Conservation (phyloP, 2,329 filamentous ascomycete genomes). For the Colletotrichum echinochloae region DNA sequence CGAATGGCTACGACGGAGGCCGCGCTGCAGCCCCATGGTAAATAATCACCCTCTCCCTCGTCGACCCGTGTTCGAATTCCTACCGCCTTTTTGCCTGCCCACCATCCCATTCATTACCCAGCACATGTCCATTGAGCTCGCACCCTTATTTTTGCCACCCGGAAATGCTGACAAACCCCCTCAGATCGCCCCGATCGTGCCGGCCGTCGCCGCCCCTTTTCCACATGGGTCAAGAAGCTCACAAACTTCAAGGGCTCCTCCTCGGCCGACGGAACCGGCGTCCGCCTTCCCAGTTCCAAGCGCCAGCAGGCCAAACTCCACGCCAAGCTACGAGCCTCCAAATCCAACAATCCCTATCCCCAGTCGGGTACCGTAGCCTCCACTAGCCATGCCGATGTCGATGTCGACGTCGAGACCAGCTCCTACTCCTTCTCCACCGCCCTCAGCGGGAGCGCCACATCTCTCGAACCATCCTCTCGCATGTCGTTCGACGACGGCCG, state of each 20-base stretch:
- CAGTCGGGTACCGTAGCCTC: constrained; percentile 74
- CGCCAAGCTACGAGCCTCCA: constrained; percentile 69
- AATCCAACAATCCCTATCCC: constrained; percentile 92
- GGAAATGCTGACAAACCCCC: constrained; percentile 51
- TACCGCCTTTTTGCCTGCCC: background rate
- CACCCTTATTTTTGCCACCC: constrained; percentile 15
- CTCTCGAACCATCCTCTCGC: constrained; percentile 68
- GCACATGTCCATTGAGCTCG: background rate
- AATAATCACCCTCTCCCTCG: constrained; percentile 2
- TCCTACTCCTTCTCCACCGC: constrained; percentile 68
- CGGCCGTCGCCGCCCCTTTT: constrained; percentile 85
- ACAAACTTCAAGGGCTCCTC: constrained; percentile 82
- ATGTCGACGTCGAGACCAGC: constrained; percentile 49
- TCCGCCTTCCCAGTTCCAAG: constrained; percentile 53
- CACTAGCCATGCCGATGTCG: constrained; percentile 43
- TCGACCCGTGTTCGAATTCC: background rate
- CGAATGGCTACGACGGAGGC: constrained; percentile 44
- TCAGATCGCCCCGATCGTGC: constrained; percentile 73
- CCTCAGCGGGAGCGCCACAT: constrained; percentile 65
- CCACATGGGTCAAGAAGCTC: constrained; percentile 94
- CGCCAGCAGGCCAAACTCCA: constrained; percentile 54
- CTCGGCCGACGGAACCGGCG: constrained; percentile 62
- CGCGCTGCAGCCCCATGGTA: constrained; percentile 43
- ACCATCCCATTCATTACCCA: constrained; percentile 9
- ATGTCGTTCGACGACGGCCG: constrained; percentile 70